Conservation (phyloP, 2,329 filamentous ascomycete species). For the Stromatinia cepivora region DNA sequence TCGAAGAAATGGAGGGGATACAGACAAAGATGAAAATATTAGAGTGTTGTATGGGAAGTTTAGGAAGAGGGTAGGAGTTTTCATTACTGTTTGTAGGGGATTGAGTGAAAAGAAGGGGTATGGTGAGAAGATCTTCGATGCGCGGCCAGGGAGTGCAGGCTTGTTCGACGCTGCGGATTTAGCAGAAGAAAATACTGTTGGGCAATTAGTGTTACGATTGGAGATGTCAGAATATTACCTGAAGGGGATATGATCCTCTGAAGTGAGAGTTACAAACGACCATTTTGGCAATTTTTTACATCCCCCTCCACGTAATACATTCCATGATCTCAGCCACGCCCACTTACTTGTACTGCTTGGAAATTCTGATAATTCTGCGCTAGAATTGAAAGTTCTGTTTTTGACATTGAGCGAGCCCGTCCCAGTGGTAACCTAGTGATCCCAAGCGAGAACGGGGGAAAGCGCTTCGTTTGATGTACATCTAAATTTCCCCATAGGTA, state of each 20-base stretch:
- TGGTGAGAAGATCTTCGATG: conserved; percentile 39
- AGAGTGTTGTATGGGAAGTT: conserved; percentile 63
- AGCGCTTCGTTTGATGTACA: not conserved
- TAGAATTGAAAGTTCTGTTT: not conserved
- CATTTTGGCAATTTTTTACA: not conserved
- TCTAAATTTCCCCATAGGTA: too few relatives aligned
- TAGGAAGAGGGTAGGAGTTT: conserved; percentile 69
- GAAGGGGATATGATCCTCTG: conserved; percentile 22
- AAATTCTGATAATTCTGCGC: not conserved
- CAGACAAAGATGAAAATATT: conserved; percentile 42
- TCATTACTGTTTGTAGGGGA: conserved; percentile 70
- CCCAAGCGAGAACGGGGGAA: too few relatives aligned
- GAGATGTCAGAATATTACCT: conserved; percentile 70
- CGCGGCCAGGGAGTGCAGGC: conserved; percentile 35
- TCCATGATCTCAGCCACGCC: not conserved
- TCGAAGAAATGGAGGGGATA: conserved; percentile 35
- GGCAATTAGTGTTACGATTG: conserved; percentile 66
- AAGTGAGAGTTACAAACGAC: not conserved
- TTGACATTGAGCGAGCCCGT: not conserved
- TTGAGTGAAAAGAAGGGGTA: conserved; percentile 61
- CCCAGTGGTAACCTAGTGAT: not conserved
- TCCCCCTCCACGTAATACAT: not conserved
- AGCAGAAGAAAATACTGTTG: conserved; percentile 59
- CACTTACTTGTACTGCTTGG: not conserved
- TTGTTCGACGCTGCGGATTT: conserved; percentile 44